Conservation (phyloP, 2,329 filamentous ascomycete genomes). For the Cyclaneusma minus region DNA sequence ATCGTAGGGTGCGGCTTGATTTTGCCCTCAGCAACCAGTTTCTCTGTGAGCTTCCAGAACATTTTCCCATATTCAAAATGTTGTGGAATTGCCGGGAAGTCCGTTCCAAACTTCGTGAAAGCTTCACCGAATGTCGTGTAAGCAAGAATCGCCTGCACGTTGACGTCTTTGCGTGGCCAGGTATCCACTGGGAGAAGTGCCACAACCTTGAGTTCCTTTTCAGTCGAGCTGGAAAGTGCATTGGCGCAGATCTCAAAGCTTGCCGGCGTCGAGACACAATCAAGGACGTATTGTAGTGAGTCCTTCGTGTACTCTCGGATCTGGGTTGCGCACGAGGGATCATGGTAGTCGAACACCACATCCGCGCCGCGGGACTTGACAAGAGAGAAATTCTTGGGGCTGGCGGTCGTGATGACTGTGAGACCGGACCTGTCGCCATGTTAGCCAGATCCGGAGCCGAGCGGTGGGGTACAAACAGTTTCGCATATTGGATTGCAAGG, state of each 20-base stretch:
- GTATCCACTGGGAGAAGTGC: too few relatives aligned
- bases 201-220: too few relatives aligned
- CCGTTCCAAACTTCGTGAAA: constrained; percentile 6
- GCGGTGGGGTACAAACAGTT: constrained; percentile 15
- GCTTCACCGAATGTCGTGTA: constrained; percentile 6
- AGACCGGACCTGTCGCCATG: constrained; percentile 10
- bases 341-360: constrained; percentile 32
- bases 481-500: constrained; percentile 32
- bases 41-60: constrained; percentile 6
- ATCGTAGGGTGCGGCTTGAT: constrained; percentile 5
- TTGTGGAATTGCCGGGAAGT: constrained; percentile 4
- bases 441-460: constrained; percentile 1
- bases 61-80: constrained; percentile 8
- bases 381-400: constrained; percentile 30
- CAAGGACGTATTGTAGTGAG: constrained; percentile 27
- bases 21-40: constrained; percentile 7
- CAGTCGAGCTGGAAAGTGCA: constrained; percentile 8
- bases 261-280: constrained; percentile 25
- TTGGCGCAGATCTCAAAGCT: constrained; percentile 8
- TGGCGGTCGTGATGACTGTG: constrained; percentile 28
- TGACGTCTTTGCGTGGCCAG: constrained; percentile 5
- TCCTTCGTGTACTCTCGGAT: constrained; percentile 29
- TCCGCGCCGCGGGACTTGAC: constrained; percentile 29
- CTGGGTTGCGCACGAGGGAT: constrained; percentile 24
- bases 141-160: constrained; percentile 2